Base-by-base conservation (phyloP, 73 alveolate species). In the Uronychia binucleata region DNA sequence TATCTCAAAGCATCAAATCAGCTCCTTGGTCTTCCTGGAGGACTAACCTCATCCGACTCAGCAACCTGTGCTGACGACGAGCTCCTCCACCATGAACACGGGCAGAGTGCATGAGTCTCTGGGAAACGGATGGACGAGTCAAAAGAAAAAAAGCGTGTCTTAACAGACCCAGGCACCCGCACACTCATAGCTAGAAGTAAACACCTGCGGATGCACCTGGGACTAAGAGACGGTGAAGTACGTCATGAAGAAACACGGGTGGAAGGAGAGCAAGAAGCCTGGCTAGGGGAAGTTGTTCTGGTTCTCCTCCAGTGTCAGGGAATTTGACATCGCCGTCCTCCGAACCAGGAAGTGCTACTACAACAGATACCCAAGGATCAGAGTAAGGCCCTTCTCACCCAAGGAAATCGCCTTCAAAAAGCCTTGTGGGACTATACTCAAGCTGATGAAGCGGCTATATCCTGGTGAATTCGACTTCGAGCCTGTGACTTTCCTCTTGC, bases 401-500 rank as follows among this genome's bases (percentile, higher is more conserved):
- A 31, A 58, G 82, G 26, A 82, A 81, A 27, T 82, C 67, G 58
- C 67, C 88, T n/a, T n/a, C n/a, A n/a, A n/a, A n/a, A n/a, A n/a
- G 28, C 25, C 28, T n/a, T 82, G 26, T 11, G 0, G 8, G 30
- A 60, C 58, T 60, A n/a, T n/a, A n/a, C n/a, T n/a, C n/a, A n/a
- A n/a, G n/a, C 58, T 14, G 82, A 67, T 1, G 88, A 60, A 1
- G 74, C 58, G 11, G 67, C 33, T 11, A 82, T 82, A 19, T 67
- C 83, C 8, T 60, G 67, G 34, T 82, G 92, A 86, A 59, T 93
- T 90, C 60, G 84, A 86, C 60, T 85, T 93, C 80, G 85, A 84
- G 59, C 97, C 97, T 1, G 77, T 58, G 79, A 86, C 94, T 19
- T 93, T 33, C 32, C 76, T 83, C 0, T 77, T 93, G 75, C 95